Percentiles rank a stretch among this genome's conserved stretches.
phyloP scores from a whole-genome alignment of 176 grass and related monocot genomes.

The Neostapfia colusana region DNA sequence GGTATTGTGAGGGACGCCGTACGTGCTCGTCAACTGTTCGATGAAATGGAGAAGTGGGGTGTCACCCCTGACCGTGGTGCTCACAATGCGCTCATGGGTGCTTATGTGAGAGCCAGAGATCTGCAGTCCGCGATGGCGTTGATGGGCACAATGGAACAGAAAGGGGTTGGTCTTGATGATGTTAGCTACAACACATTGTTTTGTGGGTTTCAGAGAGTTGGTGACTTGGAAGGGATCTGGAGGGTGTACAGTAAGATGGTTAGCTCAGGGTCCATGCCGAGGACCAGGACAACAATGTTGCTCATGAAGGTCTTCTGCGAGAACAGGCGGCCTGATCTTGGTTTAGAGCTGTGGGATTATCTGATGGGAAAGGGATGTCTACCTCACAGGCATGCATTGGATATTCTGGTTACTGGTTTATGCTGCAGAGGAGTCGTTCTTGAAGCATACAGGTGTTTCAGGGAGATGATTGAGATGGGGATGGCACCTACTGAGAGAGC shows the following conservation, averaged over 20 bases:
- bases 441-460: constrained; percentile 71
- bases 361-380: constrained; percentile 67
- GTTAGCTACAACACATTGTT: constrained; percentile 80
- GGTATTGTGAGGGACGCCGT: constrained; percentile 53
- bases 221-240: constrained; percentile 75
- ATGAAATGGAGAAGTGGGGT: constrained; percentile 67
- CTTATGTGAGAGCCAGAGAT: constrained; percentile 61
- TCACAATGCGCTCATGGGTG: constrained; percentile 73
- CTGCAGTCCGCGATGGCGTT: constrained; percentile 56
- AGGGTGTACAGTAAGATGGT: constrained; percentile 70
- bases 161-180: constrained; percentile 59
- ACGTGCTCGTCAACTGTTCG: constrained; percentile 57
- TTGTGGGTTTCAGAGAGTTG: constrained; percentile 68
- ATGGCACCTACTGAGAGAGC: constrained; percentile 71
- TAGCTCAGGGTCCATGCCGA: constrained; percentile 57
- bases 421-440: constrained; percentile 68
- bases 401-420: constrained; percentile 71
- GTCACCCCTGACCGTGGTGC: constrained; percentile 57
- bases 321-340: constrained; percentile 68
- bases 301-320: constrained; percentile 85
- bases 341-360: constrained; percentile 76
- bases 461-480: constrained; percentile 53
- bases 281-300: constrained; percentile 73
- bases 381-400: constrained; percentile 78
- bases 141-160: constrained; percentile 70